phyloP scores from a whole-genome alignment of 148 eudicot species.

The Tetragonia tetragonoides region DNA sequence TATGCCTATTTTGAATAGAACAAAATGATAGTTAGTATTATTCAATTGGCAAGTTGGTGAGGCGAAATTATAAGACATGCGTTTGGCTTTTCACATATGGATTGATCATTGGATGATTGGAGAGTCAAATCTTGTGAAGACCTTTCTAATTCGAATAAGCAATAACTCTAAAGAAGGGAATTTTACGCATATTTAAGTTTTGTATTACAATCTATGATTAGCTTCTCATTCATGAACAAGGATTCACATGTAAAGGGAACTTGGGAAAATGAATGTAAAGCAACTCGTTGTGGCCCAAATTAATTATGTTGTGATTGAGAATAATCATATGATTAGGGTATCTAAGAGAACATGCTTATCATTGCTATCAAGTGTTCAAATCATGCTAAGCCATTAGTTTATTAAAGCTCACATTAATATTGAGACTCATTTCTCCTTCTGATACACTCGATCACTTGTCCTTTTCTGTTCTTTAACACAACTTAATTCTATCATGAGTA shows the following conservation, averaged over 20 bases:
- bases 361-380: constrained; percentile 22
- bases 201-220: constrained; percentile 24
- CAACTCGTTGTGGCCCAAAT: constrained; percentile 13
- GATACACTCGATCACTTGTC: neutral
- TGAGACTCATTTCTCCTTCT: constrained; percentile 11
- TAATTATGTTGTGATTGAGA: constrained; percentile 25
- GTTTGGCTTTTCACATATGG: neutral
- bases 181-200: neutral
- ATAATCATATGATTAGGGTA: constrained; percentile 28
- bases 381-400: constrained; percentile 20
- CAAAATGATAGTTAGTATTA: too few species aligned
- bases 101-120: constrained; percentile 23
- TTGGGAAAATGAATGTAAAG: constrained; percentile 7
- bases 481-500: too few species aligned
- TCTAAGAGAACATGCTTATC: constrained; percentile 35
- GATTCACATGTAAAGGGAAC: constrained; percentile 28
- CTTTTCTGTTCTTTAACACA: constrained; percentile 2
- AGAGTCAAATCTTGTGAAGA: constrained; percentile 20
- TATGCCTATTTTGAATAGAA: too few species aligned
- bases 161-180: neutral
- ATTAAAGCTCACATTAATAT: constrained; percentile 13
- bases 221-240: constrained; percentile 26
- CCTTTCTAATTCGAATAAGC: constrained; percentile 1
- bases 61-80: neutral
- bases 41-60: neutral